Percentiles rank a stretch among this genome's conserved stretches.
Evolutionary conservation across 129 eudicot genomes (phyloP).

Genomic region (Flaveria robusta): DNA sequence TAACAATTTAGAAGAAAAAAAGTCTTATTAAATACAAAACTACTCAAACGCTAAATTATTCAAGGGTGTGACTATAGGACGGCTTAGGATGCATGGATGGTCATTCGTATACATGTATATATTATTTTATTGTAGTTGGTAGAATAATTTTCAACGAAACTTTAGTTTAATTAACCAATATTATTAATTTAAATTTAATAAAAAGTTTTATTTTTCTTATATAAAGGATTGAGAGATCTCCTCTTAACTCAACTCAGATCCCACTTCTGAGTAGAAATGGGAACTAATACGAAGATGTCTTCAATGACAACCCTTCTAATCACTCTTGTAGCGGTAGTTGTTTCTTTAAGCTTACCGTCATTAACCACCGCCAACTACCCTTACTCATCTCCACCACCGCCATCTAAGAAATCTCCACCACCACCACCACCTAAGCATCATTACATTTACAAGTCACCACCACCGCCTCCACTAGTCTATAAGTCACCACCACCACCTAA

Average conservation of each 20-base stretch:
- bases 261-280: constrained; percentile 39
- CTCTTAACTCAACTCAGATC: constrained; percentile 32
- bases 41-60: constrained; percentile 20
- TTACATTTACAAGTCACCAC: constrained; percentile 44
- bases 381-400: constrained; percentile 55
- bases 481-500: constrained; percentile 45
- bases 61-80: constrained; percentile 6
- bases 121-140: constrained; percentile 35
- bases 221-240: constrained; percentile 30
- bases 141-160: constrained; percentile 26
- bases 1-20: too few species aligned
- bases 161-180: background rate
- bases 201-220: constrained; percentile 16
- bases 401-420: constrained; percentile 43
- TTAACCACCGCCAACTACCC: constrained; percentile 41
- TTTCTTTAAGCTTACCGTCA: constrained; percentile 43
- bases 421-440: constrained; percentile 34
- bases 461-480: constrained; percentile 33
- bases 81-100: constrained; percentile 24
- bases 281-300: constrained; percentile 33
- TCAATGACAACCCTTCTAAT: constrained; percentile 48
- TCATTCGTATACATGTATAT: background rate
- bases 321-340: constrained; percentile 40
- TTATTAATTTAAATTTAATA: background rate
- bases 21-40: background rate